Percentiles rank a stretch among this genome's conserved stretches.
phyloP scores from a whole-genome alignment of 2,329 filamentous ascomycete species.

The Trichoderma simmonsii region DNA sequence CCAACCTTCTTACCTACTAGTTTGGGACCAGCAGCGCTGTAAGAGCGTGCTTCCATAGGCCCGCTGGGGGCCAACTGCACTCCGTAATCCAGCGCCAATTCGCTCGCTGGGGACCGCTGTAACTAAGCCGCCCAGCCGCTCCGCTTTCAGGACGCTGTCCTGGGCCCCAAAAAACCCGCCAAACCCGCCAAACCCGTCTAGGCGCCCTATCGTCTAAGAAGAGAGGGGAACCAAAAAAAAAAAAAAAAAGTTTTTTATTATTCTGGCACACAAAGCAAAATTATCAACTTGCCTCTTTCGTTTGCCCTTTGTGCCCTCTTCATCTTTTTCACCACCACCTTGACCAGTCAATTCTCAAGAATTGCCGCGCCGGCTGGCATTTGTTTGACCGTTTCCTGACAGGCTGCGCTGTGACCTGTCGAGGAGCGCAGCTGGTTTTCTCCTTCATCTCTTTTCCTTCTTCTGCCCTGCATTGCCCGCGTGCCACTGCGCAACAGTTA shows the following conservation, averaged over 20 bases:
- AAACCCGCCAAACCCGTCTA: slow-evolving; percentile 13
- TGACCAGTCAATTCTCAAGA: slow-evolving; percentile 30
- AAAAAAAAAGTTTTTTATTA: slow-evolving; percentile 33
- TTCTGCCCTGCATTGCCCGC: slow-evolving; percentile 18
- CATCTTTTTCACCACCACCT: slow-evolving; percentile 27
- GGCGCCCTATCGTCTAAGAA: slow-evolving; percentile 19
- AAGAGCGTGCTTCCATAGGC: slow-evolving; percentile 12
- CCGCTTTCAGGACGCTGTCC: slow-evolving; percentile 14
- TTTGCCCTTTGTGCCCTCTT: slow-evolving; percentile 30
- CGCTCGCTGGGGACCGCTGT: slow-evolving; percentile 10
- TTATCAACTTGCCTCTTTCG: slow-evolving; percentile 30
- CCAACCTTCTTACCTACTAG: not conserved
- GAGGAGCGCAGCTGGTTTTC: slow-evolving; percentile 21
- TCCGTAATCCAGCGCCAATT: slow-evolving; percentile 12
- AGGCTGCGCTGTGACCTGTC: slow-evolving; percentile 23
- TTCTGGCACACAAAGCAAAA: slow-evolving; percentile 37
- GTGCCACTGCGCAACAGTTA: slow-evolving; percentile 13
- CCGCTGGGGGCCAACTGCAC: slow-evolving; percentile 2
- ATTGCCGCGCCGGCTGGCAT: slow-evolving; percentile 25
- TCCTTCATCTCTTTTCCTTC: not conserved
- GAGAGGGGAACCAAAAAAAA: slow-evolving; percentile 28
- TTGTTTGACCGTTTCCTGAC: slow-evolving; percentile 21
- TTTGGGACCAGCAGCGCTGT: slow-evolving; percentile 10
- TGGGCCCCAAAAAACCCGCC: not conserved
- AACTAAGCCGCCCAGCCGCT: slow-evolving; percentile 9